These are phyloP conservation scores for Acacia crassicarpa DNA, from an alignment of 306 rosid species.

Conservation along the genomic window DNA sequence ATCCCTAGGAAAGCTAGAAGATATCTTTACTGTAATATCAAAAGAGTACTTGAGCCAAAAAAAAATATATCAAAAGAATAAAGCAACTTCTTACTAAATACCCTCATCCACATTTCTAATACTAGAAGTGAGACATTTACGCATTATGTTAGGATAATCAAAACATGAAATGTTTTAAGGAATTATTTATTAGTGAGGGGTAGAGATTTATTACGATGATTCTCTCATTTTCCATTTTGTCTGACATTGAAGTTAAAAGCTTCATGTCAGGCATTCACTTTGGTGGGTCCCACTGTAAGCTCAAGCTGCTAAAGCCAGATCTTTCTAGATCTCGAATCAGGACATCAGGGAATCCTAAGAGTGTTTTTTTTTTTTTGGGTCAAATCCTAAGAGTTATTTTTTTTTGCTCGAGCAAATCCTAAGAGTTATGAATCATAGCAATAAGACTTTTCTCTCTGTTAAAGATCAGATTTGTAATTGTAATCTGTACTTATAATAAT, in stretches of 20 bases:
- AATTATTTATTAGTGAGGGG: not conserved
- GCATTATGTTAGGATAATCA: not conserved
- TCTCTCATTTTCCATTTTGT: slow-evolving; percentile 8
- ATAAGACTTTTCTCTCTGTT: not conserved
- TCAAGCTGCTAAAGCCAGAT: slow-evolving; percentile 26
- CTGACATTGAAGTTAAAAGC: slow-evolving; percentile 39
- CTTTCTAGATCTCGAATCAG: slow-evolving; percentile 28
- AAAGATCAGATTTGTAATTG: not conserved
- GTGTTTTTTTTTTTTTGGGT: not conserved
- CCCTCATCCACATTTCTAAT: not conserved
- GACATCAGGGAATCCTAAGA: slow-evolving; percentile 62
- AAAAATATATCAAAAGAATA: not conserved
- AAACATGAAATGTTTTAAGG: not conserved
- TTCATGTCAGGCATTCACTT: slow-evolving; percentile 40
- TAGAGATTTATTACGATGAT: slow-evolving; percentile 2
- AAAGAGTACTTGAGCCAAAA: too few relatives aligned
- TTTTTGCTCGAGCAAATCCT: too few relatives aligned
- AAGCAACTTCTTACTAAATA: not conserved
- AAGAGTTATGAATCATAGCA: slow-evolving; percentile 26
- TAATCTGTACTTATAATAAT: not conserved
- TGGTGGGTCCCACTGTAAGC: slow-evolving; percentile 40
- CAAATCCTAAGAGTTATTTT: too few relatives aligned
- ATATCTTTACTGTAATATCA: not conserved
- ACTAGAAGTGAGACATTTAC: not conserved
- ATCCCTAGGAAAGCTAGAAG: not conserved